Conservation (phyloP, 2,329 filamentous ascomycete species). For the Talaromyces sp. region DNA sequence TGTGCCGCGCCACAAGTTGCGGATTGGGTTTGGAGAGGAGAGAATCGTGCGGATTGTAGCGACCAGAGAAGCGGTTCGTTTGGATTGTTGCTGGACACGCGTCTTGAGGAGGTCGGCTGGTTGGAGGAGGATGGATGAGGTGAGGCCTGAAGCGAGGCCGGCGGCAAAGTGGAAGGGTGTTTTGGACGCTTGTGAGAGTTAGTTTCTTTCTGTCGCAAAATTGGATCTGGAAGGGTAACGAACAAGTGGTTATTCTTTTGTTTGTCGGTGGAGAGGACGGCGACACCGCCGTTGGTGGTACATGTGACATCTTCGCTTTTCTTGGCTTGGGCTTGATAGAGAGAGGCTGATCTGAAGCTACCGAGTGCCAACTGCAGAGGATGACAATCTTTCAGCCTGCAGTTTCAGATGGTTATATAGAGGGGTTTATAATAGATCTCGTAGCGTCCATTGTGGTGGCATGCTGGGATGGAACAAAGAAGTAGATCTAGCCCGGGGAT, state of each 20-base stretch:
- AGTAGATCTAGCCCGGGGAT: neutral
- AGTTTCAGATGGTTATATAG: neutral
- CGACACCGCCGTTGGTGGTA: conserved; percentile 3
- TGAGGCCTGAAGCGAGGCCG: conserved; percentile 78
- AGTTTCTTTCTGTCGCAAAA: no score
- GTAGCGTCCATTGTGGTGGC: neutral
- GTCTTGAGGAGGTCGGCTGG: conserved; percentile 96
- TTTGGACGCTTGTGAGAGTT: conserved; percentile 33
- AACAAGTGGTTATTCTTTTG: conserved; percentile 9
- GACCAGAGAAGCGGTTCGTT: conserved; percentile 59
- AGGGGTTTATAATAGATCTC: neutral
- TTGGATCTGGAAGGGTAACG: neutral
- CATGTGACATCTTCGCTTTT: conserved; percentile 4
- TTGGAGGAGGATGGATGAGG: conserved; percentile 85
- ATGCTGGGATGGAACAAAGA: neutral
- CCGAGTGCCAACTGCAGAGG: neutral
- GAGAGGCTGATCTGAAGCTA: neutral
- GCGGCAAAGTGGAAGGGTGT: conserved; percentile 76
- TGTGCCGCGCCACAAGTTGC: conserved; percentile 84
- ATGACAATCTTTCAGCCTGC: neutral
- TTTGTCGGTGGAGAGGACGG: neutral
- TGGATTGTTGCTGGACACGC: conserved; percentile 87
- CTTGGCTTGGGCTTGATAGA: neutral
- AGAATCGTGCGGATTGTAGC: conserved; percentile 66
- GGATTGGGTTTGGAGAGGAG: conserved; percentile 59